These are phyloP conservation scores for Chamaecyparis obtusa DNA, from an alignment of 75 land plant genomes.

Conservation along the genomic window DNA sequence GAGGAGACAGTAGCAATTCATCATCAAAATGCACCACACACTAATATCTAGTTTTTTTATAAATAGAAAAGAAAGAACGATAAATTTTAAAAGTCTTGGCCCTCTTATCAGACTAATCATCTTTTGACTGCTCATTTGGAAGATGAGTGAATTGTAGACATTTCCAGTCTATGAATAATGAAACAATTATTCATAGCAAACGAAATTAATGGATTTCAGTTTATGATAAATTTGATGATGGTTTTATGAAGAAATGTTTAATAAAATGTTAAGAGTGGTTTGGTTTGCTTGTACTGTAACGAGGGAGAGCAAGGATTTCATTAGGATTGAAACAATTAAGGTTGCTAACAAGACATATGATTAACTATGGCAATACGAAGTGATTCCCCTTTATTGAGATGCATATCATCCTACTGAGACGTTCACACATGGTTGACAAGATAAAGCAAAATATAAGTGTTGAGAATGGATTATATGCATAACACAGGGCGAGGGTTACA, in stretches of 20 bases:
- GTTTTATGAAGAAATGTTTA: background rate
- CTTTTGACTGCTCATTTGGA: background rate
- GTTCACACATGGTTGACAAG: background rate
- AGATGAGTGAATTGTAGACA: background rate
- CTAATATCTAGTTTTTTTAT: too few relatives aligned
- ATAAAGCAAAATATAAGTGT: background rate
- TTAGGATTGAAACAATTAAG: background rate
- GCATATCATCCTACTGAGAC: background rate
- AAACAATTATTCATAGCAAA: background rate
- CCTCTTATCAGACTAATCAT: background rate
- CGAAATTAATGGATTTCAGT: background rate
- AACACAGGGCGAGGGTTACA: background rate
- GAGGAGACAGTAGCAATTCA: too few relatives aligned
- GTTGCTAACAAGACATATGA: background rate
- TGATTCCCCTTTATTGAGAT: background rate
- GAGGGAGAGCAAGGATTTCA: background rate
- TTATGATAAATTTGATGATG: background rate
- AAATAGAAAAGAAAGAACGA: too few relatives aligned
- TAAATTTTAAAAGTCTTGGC: too few relatives aligned
- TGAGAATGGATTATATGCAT: background rate
- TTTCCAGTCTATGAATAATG: background rate
- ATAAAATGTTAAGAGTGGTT: background rate
- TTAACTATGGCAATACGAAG: background rate
- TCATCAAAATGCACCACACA: too few relatives aligned
- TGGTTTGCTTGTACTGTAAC: background rate